Base-by-base conservation (phyloP, 495 filamentous ascomycete species). In the Chaetomidium leptoderma region DNA sequence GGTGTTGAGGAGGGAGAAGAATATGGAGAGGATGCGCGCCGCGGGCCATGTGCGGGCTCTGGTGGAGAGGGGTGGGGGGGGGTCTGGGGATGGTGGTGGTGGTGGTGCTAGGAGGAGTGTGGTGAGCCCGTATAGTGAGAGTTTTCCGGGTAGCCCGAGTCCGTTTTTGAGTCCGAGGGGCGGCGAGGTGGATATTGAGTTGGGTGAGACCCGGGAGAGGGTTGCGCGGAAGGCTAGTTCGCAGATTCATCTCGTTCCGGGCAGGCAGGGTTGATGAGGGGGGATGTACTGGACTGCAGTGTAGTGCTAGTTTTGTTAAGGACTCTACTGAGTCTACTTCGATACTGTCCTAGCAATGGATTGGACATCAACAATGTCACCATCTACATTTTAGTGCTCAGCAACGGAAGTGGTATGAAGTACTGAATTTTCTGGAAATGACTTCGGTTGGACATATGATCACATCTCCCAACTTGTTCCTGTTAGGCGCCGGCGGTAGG, bases 1-100 rank as follows among this genome's bases (percentile, higher is more conserved):
- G 55, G 64, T 63, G 23, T 40, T 66, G 61, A 47, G 64, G 33
- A 49, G 55, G 47, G 60, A 63, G 52, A 61, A 61, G 58, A 61
- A 63, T 40, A 2, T 63, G 44, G 61, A 63, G 19, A 59, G 29
- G 52, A 57, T 61, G 61, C 43, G 51, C 27, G 64, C 55, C 8
- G 61, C 58, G 16, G 58, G 53, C 11, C 61, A 62, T 52, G 58
- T 63, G 17, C 43, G 32, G 52, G 55, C 52, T 37, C 4, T 63
- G 37, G 43, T 43, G 48, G 9, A 1, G 40, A 4, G n/a, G 57
- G 6, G 27, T 4, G 49, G 3, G n/a, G 43, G 27, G 16, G 37
- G 43, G 33, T n/a, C n/a, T n/a, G 49, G 36, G 50, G 35, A 45
- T 48, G 13, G 39, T 0, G 29, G 16, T 11, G 21, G 40, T 19